Evolutionary conservation across 768 basidiomycete genomes (phyloP).

Genomic region (Chiua virens): DNA sequence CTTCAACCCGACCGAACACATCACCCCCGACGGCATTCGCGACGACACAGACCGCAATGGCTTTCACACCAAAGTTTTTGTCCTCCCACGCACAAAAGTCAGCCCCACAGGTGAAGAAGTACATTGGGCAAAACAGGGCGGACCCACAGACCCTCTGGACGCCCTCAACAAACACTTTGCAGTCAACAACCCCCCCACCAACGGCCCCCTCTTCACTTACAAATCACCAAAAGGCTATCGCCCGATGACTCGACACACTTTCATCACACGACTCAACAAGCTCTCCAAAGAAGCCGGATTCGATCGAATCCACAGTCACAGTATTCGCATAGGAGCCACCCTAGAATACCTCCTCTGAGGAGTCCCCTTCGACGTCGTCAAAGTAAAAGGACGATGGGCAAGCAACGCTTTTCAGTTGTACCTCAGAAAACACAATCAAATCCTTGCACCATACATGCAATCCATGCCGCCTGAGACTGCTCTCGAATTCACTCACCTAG

Average conservation of each 20-base stretch:
- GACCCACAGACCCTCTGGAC: neutral
- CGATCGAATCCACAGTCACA: neutral
- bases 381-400: neutral
- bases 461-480: too few relatives aligned
- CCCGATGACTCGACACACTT: too few relatives aligned
- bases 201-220: too few relatives aligned
- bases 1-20: neutral
- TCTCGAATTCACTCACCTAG: too few relatives aligned
- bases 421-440: neutral
- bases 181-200: neutral
- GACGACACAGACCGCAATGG: neutral
- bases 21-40: neutral
- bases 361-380: neutral
- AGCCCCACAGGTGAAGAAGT: neutral
- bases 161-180: neutral
- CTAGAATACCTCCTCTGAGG: neutral
- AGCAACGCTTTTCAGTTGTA: neutral
- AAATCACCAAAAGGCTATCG: too few relatives aligned
- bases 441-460: neutral
- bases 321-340: neutral
- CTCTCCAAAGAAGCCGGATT: too few relatives aligned
- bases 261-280: too few relatives aligned
- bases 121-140: neutral
- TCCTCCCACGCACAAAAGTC: neutral
- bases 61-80: neutral